Base-by-base conservation (phyloP, 352 stramenopile genomes). In the Phytopythium oedochilum region DNA sequence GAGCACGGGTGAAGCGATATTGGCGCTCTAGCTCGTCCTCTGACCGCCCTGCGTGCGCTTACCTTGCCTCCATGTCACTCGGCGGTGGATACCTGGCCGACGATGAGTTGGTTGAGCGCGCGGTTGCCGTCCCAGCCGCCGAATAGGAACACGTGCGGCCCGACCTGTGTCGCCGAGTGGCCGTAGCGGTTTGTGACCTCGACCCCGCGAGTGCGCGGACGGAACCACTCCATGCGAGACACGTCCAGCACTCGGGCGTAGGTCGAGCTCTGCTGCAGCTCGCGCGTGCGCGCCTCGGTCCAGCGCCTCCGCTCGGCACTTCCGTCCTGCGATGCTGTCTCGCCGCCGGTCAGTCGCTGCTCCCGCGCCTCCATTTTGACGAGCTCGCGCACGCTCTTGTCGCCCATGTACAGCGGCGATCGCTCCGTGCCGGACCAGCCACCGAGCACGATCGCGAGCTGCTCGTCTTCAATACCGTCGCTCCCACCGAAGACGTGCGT, bases 121-220 rank as follows among this genome's bases (percentile, higher is more conserved):
- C 78, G 78, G 55, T 90, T 92, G 45, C 83, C 83, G 43, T 91
- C 83, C 83, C 81, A 94, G 45, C 83, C 83, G 18, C 83, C 83
- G 43, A 91, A 93, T 31, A 91, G 35, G 44, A 92, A 93, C 11
- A 92, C 36, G 45, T 89, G 73, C 28, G 72, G 63, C 15, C 83
- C 83, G 10, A 91, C 75, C 32, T 88, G 42, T 17, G 75, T 86
- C 9, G 61, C 75, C 20, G 74, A 73, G 61, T 93, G 83, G 6
- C 83, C 81, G 53, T 93, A 93, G 11, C 83, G 81, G 47, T 87
- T 93, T 14, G 63, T 47, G 15, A 90, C 71, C 3, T 49, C 36
- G 5, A 78, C 64, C 11, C 83, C 83, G 17, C 80, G 55, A 0
- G 58, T 62, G 26, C 57, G 36, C 12, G 76, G 66, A 20, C 55